phyloP scores from a whole-genome alignment of 129 eudicot species.

The Arctium minus region DNA sequence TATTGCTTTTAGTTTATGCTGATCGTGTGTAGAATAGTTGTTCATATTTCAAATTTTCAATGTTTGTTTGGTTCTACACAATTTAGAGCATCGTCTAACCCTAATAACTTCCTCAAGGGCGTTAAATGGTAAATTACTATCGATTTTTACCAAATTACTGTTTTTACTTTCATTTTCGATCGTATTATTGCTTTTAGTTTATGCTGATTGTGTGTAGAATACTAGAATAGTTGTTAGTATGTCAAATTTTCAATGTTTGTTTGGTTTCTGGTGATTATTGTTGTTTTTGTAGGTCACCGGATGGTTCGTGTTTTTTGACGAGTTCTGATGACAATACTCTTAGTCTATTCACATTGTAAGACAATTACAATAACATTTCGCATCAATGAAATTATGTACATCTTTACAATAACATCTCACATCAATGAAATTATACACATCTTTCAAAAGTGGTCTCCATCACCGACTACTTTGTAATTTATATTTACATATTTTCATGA shows the following conservation, averaged over 20 bases:
- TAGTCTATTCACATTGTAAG: conserved; percentile 53
- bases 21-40: neutral
- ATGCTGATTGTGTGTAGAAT: neutral
- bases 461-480: no score
- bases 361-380: no score
- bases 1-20: neutral
- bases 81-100: conserved; percentile 57
- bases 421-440: no score
- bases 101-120: conserved; percentile 78
- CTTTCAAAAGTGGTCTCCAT: no score
- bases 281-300: conserved; percentile 71
- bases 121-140: conserved; percentile 53
- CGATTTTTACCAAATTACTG: neutral
- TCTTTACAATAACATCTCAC: no score
- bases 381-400: no score
- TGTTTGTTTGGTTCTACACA: conserved; percentile 27
- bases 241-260: neutral
- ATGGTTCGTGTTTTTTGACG: conserved; percentile 85
- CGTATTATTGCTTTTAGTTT: neutral
- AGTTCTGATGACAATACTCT: conserved; percentile 71
- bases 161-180: neutral
- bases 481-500: no score
- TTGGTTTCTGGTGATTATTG: neutral
- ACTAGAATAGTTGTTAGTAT: neutral
- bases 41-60: no score